Evolutionary conservation across 306 rosid species (phyloP), one percentile per base, ranked within the genome.

Genomic region (Dryas octopetala): DNA sequence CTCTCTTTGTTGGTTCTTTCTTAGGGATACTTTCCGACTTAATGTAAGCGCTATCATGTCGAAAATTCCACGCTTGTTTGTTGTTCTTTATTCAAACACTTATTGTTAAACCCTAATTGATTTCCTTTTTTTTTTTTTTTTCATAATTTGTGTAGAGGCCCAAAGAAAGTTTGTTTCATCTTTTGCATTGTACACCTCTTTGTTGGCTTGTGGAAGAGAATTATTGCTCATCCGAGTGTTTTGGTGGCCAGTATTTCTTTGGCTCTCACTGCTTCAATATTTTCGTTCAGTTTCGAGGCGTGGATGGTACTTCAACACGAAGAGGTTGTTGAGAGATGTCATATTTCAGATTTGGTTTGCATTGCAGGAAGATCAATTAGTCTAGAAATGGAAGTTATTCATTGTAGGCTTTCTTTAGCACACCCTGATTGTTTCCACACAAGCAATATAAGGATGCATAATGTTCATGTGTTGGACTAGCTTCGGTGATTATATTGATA

Each of bases 291-390:
- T 82, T 95, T 92, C 40, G 93, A 92, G 91, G 83, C 88, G 9
- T 90, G 93, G 99, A 89, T 95, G 97, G 91, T 90, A 45, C 79
- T 81, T 83, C 93, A 92, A 83, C 96, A 92, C 51, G 97, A 92
- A 73, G 84, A 95, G 91, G 99, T 95, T 74, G 87, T 60, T 66
- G 62, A 66, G 51, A 60, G 68, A 58, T 59, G 65, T 51, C 70
- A 62, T 69, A 51, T 63, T 82, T 76, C 64, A 54, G 46, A 68
- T 70, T 65, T 72, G 74, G 44, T 79, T 82, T 76, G 62, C 43
- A 11, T 32, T 70, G n/a, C 14, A 66, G 63, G n/a, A 16, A 40
- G 17, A 9, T 19, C 57, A 43, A 12, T 57, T 63, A 41, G 46
- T 63, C 50, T 43, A 63, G 50, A 17, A 41, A 40, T 41, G 10